These are phyloP conservation scores for Populus alba DNA, from an alignment of 345 rosid species.

Conservation along the genomic window DNA sequence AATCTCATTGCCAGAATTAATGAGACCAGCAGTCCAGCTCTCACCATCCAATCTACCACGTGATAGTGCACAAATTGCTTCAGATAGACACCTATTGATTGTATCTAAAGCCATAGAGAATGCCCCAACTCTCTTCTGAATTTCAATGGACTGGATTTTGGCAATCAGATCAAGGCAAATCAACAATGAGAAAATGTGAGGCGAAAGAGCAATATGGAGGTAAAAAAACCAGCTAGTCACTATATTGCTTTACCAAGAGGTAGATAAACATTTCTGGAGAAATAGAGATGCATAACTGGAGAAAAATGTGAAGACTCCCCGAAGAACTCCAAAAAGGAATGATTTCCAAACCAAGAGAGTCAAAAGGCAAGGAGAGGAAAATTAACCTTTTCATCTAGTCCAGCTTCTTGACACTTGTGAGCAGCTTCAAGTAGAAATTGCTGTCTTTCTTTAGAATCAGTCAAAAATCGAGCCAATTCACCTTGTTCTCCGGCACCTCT, in stretches of 20 bases:
- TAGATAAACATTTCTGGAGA: not conserved
- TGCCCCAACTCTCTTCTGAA: conserved; percentile 89
- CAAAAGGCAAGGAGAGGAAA: conserved; percentile 14
- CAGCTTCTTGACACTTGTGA: conserved; percentile 79
- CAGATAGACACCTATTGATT: conserved; percentile 87
- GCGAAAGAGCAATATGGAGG: not conserved
- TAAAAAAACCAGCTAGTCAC: not conserved
- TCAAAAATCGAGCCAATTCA: conserved; percentile 67
- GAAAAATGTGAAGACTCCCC: not conserved
- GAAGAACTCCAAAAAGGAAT: not conserved
- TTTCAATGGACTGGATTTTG: conserved; percentile 68
- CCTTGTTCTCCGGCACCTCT: conserved; percentile 94
- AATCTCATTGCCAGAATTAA: conserved; percentile 86
- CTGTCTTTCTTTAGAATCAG: conserved; percentile 58
- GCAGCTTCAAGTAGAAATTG: conserved; percentile 92
- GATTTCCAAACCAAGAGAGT: not conserved
- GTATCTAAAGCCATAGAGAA: conserved; percentile 86
- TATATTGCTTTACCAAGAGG: not conserved
- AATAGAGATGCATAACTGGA: not conserved
- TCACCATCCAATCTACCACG: conserved; percentile 94
- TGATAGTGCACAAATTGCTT: conserved; percentile 73
- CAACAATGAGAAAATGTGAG: not conserved
- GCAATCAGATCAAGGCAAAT: not conserved
- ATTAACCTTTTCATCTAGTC: conserved; percentile 83
- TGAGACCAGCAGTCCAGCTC: conserved; percentile 79